Evolutionary conservation across 768 basidiomycete genomes (phyloP), one percentile per base, ranked within the genome.

Genomic region (Suillus spraguei): DNA sequence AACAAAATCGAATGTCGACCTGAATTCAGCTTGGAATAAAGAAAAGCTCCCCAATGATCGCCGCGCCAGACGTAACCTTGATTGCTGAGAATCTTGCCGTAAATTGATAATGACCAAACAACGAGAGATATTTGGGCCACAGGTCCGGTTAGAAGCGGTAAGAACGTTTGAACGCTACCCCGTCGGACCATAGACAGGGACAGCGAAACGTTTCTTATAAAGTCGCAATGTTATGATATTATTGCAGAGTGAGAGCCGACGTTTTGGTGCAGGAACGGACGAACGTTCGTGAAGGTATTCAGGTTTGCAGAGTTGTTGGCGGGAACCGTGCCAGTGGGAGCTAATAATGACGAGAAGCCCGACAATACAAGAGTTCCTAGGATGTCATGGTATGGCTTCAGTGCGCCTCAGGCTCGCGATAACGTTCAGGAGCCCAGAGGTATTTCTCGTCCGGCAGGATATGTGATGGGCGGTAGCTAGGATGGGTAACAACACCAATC

Each of bases 1-100:
- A 10, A 13, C 38, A 17, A 8, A 17, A 28, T 58, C 11, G 38
- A 1, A 7, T 58, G 38, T 58, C 41, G 20, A 41, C 38, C 17
- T 39, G 55, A 58, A 28, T 39, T 39, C 56, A 58, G 38, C 17
- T 41, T 58, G 6, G 39, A 58, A 58, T 41, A 38, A 24, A 24
- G 39, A 41, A 10, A 53, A 53, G 33, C 20, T 10, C 20, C 5
- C 22, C 22, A 14, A 39, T 8, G 8, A 24, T 56, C 22, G 2
- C 36, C 53, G 32, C 35, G 36, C n/a, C n/a, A 36, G 35, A 22
- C 22, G 47, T 47, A 52, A 52, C 28, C 20, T 1, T 53, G 20
- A 53, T 8, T 32, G 24, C 24, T 56, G 22, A 16, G 38, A 56
- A 24, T 39, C 1, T 24, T 56, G 36, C 16, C 55, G 24, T 56